phyloP scores from a whole-genome alignment of 305 asterid genomes.

The Andrographis paniculata region DNA sequence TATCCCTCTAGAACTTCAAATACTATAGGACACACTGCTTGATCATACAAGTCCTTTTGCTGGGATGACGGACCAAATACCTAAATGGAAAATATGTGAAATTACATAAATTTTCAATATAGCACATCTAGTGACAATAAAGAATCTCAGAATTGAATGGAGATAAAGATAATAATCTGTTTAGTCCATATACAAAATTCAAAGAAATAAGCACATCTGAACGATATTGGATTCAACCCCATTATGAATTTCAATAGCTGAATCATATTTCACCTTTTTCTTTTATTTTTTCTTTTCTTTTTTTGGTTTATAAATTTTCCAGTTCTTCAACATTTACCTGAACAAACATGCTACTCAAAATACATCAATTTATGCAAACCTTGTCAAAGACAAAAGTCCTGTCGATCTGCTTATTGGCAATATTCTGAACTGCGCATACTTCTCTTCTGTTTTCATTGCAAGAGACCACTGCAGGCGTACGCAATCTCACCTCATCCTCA shows the following conservation, averaged over 20 bases:
- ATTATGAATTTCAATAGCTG: no score
- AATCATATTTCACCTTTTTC: no score
- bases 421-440: conserved; percentile 82
- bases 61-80: conserved; percentile 89
- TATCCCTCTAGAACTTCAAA: conserved; percentile 95
- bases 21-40: conserved; percentile 81
- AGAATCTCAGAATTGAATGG: no score
- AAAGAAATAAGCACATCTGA: no score
- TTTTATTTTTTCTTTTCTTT: no score
- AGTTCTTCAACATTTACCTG: no score
- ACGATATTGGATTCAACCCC: no score
- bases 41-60: conserved; percentile 89
- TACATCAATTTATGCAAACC: conserved; percentile 36
- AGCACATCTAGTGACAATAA: no score
- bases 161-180: no score
- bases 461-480: conserved; percentile 71
- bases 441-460: conserved; percentile 87
- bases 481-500: conserved; percentile 77
- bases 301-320: no score
- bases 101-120: conserved; percentile 5
- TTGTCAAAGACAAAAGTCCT: conserved; percentile 88
- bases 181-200: no score
- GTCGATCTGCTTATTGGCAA: conserved; percentile 98
- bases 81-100: conserved; percentile 31
- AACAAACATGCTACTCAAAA: conserved; percentile 3